phyloP scores from a whole-genome alignment of 2,329 filamentous ascomycete genomes.

The Fusarium chlamydosporum region DNA sequence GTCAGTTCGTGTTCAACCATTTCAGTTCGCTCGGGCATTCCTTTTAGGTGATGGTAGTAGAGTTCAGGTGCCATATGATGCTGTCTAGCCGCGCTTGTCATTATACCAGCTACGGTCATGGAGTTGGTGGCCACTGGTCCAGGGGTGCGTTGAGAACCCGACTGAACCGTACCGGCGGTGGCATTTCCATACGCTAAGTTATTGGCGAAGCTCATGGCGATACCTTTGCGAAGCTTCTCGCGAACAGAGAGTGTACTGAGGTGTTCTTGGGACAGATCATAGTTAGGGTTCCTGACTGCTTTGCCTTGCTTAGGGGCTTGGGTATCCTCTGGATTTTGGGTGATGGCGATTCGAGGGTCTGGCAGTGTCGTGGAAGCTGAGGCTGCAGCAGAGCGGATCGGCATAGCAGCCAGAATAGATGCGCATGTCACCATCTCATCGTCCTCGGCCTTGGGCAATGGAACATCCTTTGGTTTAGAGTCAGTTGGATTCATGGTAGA shows the following conservation, averaged over 20 bases:
- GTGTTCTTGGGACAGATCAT: constrained; percentile 32
- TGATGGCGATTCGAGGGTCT: neutral
- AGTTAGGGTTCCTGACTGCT: constrained; percentile 1
- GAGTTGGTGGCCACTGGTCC: neutral
- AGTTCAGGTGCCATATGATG: constrained; percentile 22
- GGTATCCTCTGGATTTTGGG: neutral
- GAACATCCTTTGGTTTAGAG: neutral
- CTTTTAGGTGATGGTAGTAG: neutral
- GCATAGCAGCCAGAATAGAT: neutral
- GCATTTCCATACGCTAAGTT: constrained; percentile 6
- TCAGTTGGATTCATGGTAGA: neutral
- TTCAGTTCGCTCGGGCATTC: neutral
- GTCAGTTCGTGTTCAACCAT: constrained; percentile 19
- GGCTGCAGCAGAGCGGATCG: neutral
- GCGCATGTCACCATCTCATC: neutral
- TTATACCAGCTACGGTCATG: constrained; percentile 22
- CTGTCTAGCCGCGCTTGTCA: constrained; percentile 19
- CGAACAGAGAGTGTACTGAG: constrained; percentile 27
- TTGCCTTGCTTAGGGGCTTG: neutral
- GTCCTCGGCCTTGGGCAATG: neutral
- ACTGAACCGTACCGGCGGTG: neutral
- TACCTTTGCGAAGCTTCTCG: constrained; percentile 43
- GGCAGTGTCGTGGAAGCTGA: neutral
- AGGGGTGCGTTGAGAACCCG: neutral
- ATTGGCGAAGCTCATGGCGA: constrained; percentile 39